Percentiles rank a stretch among this genome's conserved stretches.
phyloP scores from a whole-genome alignment of 1,284 basidiomycete species.

The Pseudozyma thailandica region DNA sequence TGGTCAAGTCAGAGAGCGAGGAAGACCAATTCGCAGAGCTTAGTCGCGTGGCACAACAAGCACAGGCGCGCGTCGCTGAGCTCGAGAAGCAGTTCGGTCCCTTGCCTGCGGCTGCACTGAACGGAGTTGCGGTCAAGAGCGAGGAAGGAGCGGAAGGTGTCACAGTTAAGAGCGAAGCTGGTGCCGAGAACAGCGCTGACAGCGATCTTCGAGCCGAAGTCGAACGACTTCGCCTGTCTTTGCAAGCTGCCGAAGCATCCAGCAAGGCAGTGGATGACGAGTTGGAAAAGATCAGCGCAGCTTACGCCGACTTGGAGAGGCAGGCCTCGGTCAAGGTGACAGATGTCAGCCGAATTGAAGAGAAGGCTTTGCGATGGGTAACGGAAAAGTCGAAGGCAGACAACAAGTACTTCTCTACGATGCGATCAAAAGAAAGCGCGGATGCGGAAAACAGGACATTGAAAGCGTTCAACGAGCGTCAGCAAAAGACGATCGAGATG shows the following conservation, averaged over 20 bases:
- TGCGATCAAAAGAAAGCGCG: constrained; percentile 86
- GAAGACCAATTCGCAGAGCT: constrained; percentile 41
- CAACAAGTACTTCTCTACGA: constrained; percentile 90
- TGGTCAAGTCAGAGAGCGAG: constrained; percentile 71
- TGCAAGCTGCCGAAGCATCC: constrained; percentile 55
- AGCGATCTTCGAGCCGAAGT: constrained; percentile 71
- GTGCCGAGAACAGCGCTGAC: constrained; percentile 6
- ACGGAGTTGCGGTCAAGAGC: constrained; percentile 12
- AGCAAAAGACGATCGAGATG: constrained; percentile 79
- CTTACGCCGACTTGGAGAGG: constrained; percentile 86
- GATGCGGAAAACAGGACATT: constrained; percentile 81
- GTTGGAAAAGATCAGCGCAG: constrained; percentile 83
- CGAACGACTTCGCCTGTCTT: constrained; percentile 70
- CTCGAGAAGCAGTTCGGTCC: constrained; percentile 29
- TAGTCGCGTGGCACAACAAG: constrained; percentile 26
- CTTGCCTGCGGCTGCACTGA: constrained; percentile 9
- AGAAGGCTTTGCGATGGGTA: constrained; percentile 73
- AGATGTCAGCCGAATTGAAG: constrained; percentile 81
- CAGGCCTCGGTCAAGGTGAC: constrained; percentile 86
- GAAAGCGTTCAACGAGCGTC: constrained; percentile 78
- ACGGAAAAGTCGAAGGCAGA: constrained; percentile 87
- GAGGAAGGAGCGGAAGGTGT: constrained; percentile 1
- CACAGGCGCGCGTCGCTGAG: constrained; percentile 40
- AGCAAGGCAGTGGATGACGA: constrained; percentile 75
- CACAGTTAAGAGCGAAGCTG: constrained; percentile 11